phyloP scores from a whole-genome alignment of 176 grass and related monocot species.

The Cenchrus fungigraminus region DNA sequence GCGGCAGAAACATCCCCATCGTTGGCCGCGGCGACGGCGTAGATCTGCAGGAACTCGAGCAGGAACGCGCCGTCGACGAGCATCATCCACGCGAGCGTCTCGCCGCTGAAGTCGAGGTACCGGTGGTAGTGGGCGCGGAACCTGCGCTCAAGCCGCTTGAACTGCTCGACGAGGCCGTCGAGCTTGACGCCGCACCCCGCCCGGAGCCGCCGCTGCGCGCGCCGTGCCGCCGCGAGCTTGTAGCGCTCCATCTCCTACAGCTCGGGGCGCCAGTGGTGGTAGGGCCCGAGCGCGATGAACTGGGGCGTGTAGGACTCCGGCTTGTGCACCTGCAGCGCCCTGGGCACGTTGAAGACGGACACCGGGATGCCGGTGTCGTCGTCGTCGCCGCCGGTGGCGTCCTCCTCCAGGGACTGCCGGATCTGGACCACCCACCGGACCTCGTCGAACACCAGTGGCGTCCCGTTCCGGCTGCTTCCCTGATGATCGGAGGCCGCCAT shows the following conservation, averaged over 20 bases:
- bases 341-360: constrained; percentile 79
- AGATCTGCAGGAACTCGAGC: constrained; percentile 81
- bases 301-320: constrained; percentile 76
- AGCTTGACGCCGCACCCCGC: constrained; percentile 30
- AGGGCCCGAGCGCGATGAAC: constrained; percentile 74
- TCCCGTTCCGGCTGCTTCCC: background rate
- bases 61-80: constrained; percentile 81
- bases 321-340: constrained; percentile 55
- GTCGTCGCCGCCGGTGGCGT: constrained; percentile 43
- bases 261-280: constrained; percentile 83
- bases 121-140: constrained; percentile 81
- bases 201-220: constrained; percentile 65
- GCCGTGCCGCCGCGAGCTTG: constrained; percentile 74
- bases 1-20: background rate
- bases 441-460: constrained; percentile 62
- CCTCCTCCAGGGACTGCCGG: constrained; percentile 62
- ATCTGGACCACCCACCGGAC: constrained; percentile 80
- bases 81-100: constrained; percentile 94
- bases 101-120: constrained; percentile 79
- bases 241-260: constrained; percentile 93
- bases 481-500: constrained; percentile 31
- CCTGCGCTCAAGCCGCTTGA: constrained; percentile 61
- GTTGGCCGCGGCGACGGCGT: constrained; percentile 15
- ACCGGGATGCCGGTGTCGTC: constrained; percentile 68
- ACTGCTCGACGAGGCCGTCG: constrained; percentile 56